Conservation (phyloP, 2,329 filamentous ascomycete species). For the Bipolaris cookei region DNA sequence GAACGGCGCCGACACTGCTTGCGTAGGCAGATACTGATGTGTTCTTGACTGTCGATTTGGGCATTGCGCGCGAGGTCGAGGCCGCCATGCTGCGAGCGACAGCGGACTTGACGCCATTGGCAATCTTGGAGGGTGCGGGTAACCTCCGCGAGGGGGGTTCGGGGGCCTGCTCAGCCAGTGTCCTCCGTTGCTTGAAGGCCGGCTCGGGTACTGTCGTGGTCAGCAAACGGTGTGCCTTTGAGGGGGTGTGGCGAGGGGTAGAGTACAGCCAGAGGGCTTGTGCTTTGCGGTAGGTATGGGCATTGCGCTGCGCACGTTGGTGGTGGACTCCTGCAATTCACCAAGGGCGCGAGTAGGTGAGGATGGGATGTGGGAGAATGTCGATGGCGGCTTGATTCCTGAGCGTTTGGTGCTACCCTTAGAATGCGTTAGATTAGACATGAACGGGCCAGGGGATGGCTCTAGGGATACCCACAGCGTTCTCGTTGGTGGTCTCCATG, state of each 20-base stretch:
- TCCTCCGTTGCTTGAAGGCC: slow-evolving; percentile 56
- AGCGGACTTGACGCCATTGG: slow-evolving; percentile 54
- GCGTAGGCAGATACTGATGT: slow-evolving; percentile 59
- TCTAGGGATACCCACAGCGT: slow-evolving; percentile 32
- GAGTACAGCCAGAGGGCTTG: slow-evolving; percentile 58
- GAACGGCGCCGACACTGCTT: slow-evolving; percentile 59
- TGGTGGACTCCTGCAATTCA: slow-evolving; percentile 60
- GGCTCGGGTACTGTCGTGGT: slow-evolving; percentile 53
- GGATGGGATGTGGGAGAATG: slow-evolving; percentile 29
- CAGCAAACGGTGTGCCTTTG: slow-evolving; percentile 22
- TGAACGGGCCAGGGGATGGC: slow-evolving; percentile 10
- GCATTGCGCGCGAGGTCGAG: slow-evolving; percentile 52
- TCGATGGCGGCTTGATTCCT: slow-evolving; percentile 40
- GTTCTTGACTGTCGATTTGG: slow-evolving; percentile 52
- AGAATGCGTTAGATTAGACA: slow-evolving; percentile 19
- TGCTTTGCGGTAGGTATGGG: slow-evolving; percentile 59
- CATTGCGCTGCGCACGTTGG: slow-evolving; percentile 61
- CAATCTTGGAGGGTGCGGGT: slow-evolving; percentile 51
- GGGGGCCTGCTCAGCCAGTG: slow-evolving; percentile 56
- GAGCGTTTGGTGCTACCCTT: slow-evolving; percentile 39
- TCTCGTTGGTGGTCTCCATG: slow-evolving; percentile 39
- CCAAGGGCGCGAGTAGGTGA: slow-evolving; percentile 48
- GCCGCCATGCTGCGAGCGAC: slow-evolving; percentile 50
- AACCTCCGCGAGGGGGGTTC: slow-evolving; percentile 54
- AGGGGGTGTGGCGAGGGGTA: slow-evolving; percentile 16